Evolutionary conservation across 1,284 basidiomycete species (phyloP), one percentile per base, ranked within the genome.

Genomic region (Puccinia brachypodii): DNA sequence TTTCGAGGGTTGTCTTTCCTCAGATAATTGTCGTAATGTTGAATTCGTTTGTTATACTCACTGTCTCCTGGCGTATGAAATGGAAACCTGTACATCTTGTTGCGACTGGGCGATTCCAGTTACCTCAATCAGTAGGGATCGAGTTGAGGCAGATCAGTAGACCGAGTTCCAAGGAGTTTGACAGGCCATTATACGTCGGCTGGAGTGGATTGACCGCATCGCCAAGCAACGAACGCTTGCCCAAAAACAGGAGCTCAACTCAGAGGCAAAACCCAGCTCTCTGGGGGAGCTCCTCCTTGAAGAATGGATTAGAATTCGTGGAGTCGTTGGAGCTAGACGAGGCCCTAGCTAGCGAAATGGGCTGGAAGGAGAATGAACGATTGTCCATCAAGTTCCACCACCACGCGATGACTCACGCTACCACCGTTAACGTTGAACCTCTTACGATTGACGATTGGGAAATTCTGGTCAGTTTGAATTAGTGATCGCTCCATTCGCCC

Each of bases 391-490:
- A 73, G 38, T 73, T 80, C 22, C 38, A 76, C 33, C 68, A 80
- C 25, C 68, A 64, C n/a, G 66, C 38, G 33, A 28, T 80, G 42
- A 50, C n/a, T n/a, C 53, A 44, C 31, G 78, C 78, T 22, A 73
- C 36, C 16, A 80, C 68, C n/a, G 78, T 80, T 50, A 53, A 80
- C 36, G 78, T 80, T n/a, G 78, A 80, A 28, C 78, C 78, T 36
- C 53, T 80, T 19, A 72, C 78, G 13, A 42, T 73, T 28, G 78
- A 80, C 47, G 78, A 80, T 73, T 80, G 78, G 78, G 78, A 80
- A 73, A 64, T 80, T 36, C 44, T 80, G 69, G 78, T 73, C 16
- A 19, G 76, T 69, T 71, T 2, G 19, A 40, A n/a, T 40, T 42
- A 16, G 28, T 25, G 2, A 50, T 31, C 44, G 42, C 28, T 3